Percentiles rank a stretch among this genome's conserved stretches.
These are phyloP conservation scores for Trametes pubescens DNA, from an alignment of 1,284 basidiomycete species.

Conservation along the genomic window DNA sequence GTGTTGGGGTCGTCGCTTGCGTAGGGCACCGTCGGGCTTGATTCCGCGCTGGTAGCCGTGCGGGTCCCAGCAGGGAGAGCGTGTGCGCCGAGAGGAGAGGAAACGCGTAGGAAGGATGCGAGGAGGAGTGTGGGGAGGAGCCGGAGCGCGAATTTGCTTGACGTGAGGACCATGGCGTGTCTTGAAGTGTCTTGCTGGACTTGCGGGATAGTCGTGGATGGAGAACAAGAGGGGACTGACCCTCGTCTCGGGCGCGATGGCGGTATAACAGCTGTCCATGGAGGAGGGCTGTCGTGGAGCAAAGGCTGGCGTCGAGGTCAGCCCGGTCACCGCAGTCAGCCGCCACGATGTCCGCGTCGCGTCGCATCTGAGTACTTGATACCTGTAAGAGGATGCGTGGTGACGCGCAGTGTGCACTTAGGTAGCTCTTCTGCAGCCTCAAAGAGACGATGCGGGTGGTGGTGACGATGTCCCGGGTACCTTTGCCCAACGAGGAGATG, in stretches of 20 bases:
- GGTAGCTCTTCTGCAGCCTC: no score
- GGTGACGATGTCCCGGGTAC: no score
- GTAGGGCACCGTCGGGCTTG: slow-evolving; percentile 51
- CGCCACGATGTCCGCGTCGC: background rate
- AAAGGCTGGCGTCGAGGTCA: background rate
- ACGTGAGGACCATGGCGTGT: slow-evolving; percentile 13
- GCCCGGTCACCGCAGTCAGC: no score
- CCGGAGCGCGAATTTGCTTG: slow-evolving; percentile 12
- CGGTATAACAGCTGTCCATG: background rate
- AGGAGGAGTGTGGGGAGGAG: slow-evolving; percentile 19
- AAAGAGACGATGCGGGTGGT: no score
- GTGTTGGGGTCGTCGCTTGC: slow-evolving; percentile 62
- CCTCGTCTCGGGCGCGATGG: background rate
- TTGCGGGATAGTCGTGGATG: background rate
- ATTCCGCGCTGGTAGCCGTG: slow-evolving; percentile 12
- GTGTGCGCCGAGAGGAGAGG: background rate
- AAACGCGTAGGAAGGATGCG: slow-evolving; percentile 8
- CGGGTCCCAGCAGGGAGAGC: slow-evolving; percentile 12
- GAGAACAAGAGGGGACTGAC: background rate
- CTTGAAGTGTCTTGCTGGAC: slow-evolving; percentile 1
- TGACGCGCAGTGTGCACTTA: no score
- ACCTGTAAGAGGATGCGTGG: no score
- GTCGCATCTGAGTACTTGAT: background rate
- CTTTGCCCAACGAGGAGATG: no score
- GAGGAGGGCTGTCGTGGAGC: background rate